Base-by-base conservation (phyloP, 805 yeast genomes). In the Metschnikowia koreensis region DNA sequence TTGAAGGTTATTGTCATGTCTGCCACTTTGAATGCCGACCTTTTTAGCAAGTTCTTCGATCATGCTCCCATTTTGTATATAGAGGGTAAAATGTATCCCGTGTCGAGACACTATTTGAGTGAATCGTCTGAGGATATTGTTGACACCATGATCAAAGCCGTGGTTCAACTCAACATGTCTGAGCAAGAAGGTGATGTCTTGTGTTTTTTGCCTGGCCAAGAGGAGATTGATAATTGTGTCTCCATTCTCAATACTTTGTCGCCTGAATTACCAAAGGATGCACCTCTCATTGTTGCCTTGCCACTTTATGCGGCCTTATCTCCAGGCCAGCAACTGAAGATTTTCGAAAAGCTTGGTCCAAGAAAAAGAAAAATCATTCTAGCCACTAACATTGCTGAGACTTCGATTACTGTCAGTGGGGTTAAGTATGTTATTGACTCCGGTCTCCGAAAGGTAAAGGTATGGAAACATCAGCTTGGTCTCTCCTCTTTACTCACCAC, bases 341-440 rank as follows among this genome's bases (percentile, higher is more conserved):
- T 91, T n/a, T 94, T 94, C 60, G 75, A 79, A 17, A 81, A 82
- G 22, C 69, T 87, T 1, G 80, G 83, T 33, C 70, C 78, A n/a
- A 77, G 84, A 60, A 81, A 81, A 62, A 80, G 99, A 58, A 94
- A 94, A 66, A 85, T 94, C 40, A 88, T 94, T 29, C 70, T 94
- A 52, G 90, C 98, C 7, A 94, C 99, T 1, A 94, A 94, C 66
- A 91, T 94, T 60, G 99, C 99, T 0, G 99, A 94, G 73, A 94
- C 99, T 0, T 94, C 99, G 31, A 84, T 94, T 54, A 94, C 99
- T 3, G 94, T 94, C 36, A 84, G 96, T 12, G 99, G 99, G 1
- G 94, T 94, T 15, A 81, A 89, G 58, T 94, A 89, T 63, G 98
- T 94, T 8, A 78, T 94, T 26, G 99, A 94, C 68, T 82, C 96